Conservation (phyloP, 805 yeast species). For the Metschnikowia hibisci region DNA sequence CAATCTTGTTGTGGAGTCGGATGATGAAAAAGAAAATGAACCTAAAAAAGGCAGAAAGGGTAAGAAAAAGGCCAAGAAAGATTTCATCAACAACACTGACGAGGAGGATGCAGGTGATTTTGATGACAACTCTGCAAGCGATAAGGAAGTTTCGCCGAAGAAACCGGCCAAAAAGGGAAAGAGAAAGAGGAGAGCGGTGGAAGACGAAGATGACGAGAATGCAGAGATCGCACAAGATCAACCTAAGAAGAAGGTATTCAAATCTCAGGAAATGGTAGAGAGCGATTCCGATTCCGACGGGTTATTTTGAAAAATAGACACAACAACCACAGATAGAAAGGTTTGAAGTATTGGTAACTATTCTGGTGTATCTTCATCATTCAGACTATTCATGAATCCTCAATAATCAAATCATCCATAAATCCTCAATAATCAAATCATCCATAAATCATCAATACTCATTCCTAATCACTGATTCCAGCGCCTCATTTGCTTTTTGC, state of each 20-base stretch:
- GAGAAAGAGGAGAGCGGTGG: constrained; percentile 27
- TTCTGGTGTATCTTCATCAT: no score
- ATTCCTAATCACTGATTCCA: no score
- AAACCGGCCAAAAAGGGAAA: constrained; percentile 14
- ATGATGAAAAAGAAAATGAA: constrained; percentile 28
- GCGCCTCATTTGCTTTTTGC: constrained; percentile 35
- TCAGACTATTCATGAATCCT: not conserved
- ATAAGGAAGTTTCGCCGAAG: constrained; percentile 8
- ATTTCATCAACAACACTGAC: constrained; percentile 32
- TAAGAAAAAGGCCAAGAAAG: constrained; percentile 30
- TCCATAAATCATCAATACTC: no score
- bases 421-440: not conserved
- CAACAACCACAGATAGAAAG: not conserved
- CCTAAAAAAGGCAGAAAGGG: constrained; percentile 17
- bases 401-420: not conserved
- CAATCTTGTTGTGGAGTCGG: constrained; percentile 32
- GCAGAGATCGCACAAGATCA: constrained; percentile 19
- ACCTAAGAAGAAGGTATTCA: constrained; percentile 23
- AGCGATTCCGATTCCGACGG: constrained; percentile 43
- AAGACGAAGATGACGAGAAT: constrained; percentile 31
- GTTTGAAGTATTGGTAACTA: not conserved
- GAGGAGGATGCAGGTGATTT: constrained; percentile 27
- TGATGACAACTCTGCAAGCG: constrained; percentile 17
- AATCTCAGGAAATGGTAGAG: constrained; percentile 33
- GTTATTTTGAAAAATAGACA: constrained; percentile 9